Evolutionary conservation across 768 basidiomycete genomes (phyloP).

Genomic region (Lepiota brunneoincarnata): DNA sequence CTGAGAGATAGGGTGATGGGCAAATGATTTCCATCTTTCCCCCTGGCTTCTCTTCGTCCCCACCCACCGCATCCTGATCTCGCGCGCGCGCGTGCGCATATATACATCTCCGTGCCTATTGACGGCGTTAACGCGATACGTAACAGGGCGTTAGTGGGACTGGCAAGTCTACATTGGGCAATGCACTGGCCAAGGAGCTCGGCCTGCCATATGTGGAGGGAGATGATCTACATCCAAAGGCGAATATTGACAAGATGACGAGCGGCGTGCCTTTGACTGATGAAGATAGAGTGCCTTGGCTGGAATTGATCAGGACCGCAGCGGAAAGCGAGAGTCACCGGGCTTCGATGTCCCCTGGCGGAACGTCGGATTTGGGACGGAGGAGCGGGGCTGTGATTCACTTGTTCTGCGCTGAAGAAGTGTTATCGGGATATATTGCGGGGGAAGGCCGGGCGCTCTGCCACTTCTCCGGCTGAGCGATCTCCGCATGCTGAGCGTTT

Average conservation of each 20-base stretch:
- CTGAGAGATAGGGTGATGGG: too few relatives aligned
- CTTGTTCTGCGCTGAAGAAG: constrained; percentile 82
- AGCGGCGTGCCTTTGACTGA: constrained; percentile 74
- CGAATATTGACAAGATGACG: constrained; percentile 89
- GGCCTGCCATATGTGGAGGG: constrained; percentile 83
- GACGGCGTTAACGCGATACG: background rate
- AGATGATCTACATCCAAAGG: constrained; percentile 79
- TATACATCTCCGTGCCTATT: too few relatives aligned
- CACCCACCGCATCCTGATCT: too few relatives aligned
- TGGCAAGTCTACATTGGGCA: constrained; percentile 71
- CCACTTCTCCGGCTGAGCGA: constrained; percentile 5
- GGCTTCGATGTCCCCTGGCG: constrained; percentile 5
- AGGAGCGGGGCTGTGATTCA: constrained; percentile 67
- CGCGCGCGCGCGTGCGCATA: too few relatives aligned
- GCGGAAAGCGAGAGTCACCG: constrained; percentile 43
- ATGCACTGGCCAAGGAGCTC: constrained; percentile 56
- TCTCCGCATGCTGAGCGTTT: constrained; percentile 22
- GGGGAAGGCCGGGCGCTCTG: constrained; percentile 33
- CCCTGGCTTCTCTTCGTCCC: too few relatives aligned
- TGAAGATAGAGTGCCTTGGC: constrained; percentile 84
- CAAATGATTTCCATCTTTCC: too few relatives aligned
- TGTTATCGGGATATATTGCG: constrained; percentile 82
- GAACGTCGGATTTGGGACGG: constrained; percentile 8
- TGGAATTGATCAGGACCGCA: constrained; percentile 63
- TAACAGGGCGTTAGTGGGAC: constrained; percentile 70